Conservation (phyloP, 108 stramenopile genomes). For the Fistulifera pelliculosa region DNA sequence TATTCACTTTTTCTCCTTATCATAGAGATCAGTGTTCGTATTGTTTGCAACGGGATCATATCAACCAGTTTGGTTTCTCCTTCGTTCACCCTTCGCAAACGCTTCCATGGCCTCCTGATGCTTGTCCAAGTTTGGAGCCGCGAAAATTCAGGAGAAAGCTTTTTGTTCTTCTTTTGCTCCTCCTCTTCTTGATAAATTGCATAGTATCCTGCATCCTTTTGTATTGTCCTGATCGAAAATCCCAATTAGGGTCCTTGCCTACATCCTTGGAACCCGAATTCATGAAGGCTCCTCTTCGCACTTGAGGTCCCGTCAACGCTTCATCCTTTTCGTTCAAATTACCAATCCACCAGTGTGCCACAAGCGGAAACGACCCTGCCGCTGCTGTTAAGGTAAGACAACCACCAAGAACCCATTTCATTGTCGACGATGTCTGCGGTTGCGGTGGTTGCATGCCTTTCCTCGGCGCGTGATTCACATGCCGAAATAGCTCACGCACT, state of each 20-base stretch:
- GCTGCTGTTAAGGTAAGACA: neutral
- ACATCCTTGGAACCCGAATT: conserved; percentile 65
- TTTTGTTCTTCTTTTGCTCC: neutral
- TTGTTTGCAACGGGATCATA: neutral
- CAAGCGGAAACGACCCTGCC: conserved; percentile 28
- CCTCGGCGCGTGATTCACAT: conserved; percentile 26
- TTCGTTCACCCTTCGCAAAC: neutral
- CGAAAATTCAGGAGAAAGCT: neutral
- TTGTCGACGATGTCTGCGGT: conserved; percentile 8
- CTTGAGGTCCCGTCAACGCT: conserved; percentile 48
- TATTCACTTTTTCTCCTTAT: too few relatives aligned
- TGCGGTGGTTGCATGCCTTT: neutral
- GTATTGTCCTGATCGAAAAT: conserved; percentile 54
- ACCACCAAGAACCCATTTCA: neutral
- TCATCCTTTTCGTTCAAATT: conserved; percentile 42
- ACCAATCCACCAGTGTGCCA: conserved; percentile 32
- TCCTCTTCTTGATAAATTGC: conserved; percentile 3
- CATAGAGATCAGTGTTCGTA: too few relatives aligned
- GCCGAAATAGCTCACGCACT: conserved; percentile 54
- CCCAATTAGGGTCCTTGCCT: conserved; percentile 80
- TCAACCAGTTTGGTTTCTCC: neutral
- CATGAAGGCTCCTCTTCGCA: conserved; percentile 66
- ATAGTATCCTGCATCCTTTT: conserved; percentile 6
- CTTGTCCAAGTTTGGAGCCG: neutral
- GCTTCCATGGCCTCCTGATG: neutral